Conservation (phyloP, 345 rosid species). For the Crucihimalaya himalaica region DNA sequence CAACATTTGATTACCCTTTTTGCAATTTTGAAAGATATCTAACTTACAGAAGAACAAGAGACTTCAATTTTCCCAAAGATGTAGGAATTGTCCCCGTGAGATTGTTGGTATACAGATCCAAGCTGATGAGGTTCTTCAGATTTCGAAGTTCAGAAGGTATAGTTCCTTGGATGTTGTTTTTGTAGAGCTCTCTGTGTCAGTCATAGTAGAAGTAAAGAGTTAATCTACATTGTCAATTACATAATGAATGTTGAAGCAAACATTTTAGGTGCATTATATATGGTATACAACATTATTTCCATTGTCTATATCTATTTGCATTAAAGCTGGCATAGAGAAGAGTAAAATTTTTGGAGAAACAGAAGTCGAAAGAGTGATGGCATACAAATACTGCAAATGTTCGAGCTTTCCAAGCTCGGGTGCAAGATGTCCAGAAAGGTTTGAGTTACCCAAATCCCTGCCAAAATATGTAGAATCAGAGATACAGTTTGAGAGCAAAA, state of each 20-base stretch:
- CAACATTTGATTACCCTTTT: background rate
- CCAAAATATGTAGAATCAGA: constrained; percentile 15
- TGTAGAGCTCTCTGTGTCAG: constrained; percentile 83
- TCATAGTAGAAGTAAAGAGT: constrained; percentile 13
- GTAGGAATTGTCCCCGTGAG: constrained; percentile 78
- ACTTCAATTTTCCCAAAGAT: constrained; percentile 76
- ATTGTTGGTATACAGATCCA: constrained; percentile 94
- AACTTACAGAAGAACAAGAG: constrained; percentile 90
- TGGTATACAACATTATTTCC: background rate
- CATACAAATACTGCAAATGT: constrained; percentile 91
- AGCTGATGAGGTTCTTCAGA: constrained; percentile 87
- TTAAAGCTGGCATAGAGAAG: background rate
- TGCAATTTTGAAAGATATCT: background rate
- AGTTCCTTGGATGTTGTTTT: constrained; percentile 81
- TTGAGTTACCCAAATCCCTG: constrained; percentile 97
- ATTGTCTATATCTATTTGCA: background rate
- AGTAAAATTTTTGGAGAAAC: background rate
- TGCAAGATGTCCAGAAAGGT: constrained; percentile 85
- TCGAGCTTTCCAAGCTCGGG: constrained; percentile 87
- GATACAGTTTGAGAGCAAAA: background rate
- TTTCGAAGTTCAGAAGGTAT: constrained; percentile 82
- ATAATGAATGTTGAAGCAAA: background rate
- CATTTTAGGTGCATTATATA: background rate
- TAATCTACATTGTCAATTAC: constrained; percentile 6
- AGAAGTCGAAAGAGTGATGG: constrained; percentile 20